phyloP scores from a whole-genome alignment of 495 filamentous ascomycete species.

The Melanomma pulvis-pyrius region DNA sequence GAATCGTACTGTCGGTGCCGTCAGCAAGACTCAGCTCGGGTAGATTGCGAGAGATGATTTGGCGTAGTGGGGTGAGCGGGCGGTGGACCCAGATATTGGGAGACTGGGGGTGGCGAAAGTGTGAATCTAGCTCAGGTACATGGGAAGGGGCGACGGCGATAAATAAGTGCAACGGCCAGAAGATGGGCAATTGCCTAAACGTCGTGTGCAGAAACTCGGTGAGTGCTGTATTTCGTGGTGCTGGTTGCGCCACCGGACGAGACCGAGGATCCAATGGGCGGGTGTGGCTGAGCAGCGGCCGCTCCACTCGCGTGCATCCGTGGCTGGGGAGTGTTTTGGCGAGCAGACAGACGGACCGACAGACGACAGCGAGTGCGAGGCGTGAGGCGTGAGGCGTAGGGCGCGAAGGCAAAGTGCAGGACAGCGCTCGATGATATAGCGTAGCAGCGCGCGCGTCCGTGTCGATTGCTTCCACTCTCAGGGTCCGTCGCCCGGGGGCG shows the following conservation, averaged over 20 bases:
- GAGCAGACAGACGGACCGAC: too few species aligned
- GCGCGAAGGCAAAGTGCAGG: constrained; percentile 7
- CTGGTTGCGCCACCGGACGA: constrained; percentile 23
- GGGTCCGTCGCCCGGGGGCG: constrained; percentile 10
- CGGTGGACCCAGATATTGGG: constrained; percentile 25
- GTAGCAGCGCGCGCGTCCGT: constrained; percentile 7
- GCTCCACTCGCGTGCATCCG: constrained; percentile 2
- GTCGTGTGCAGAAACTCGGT: constrained; percentile 26
- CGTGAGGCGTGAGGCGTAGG: constrained; percentile 20
- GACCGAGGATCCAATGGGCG: constrained; percentile 30
- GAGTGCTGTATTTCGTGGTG: constrained; percentile 13
- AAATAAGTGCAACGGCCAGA: constrained; percentile 23
- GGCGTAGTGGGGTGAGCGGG: constrained; percentile 2
- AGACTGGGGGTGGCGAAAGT: constrained; percentile 35
- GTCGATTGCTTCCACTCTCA: not conserved
- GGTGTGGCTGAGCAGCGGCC: constrained; percentile 22
- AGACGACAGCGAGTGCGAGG: too few species aligned
- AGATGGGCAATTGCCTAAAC: constrained; percentile 19
- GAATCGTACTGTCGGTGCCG: constrained; percentile 22
- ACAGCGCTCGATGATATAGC: constrained; percentile 16
- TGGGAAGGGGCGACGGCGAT: constrained; percentile 24
- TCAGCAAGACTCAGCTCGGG: constrained; percentile 37
- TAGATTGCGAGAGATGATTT: constrained; percentile 10
- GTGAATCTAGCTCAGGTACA: constrained; percentile 25
- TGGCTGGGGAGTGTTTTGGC: constrained; percentile 7